A percentile compares a stretch with the other conserved stretches of the same genome.
These are phyloP conservation scores for Chlorella sp. DNA, from an alignment of 139 green algal species.

Conservation along the genomic window DNA sequence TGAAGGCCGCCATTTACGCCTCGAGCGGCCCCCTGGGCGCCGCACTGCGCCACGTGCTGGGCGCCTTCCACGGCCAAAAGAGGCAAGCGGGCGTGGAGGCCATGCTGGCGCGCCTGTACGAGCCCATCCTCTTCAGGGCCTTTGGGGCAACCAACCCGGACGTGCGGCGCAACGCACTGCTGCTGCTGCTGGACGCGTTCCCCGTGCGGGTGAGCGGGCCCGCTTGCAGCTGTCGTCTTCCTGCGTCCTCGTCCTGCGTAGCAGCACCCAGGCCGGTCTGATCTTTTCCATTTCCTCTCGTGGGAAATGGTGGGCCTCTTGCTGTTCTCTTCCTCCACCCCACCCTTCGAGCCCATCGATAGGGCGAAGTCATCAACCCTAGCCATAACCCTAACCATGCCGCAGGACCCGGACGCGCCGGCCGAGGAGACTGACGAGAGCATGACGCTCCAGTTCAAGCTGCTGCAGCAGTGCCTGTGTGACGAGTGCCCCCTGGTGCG, in stretches of 20 bases:
- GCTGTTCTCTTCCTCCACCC: too few relatives aligned
- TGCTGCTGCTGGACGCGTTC: slow-evolving; percentile 70
- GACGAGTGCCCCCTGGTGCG: slow-evolving; percentile 63
- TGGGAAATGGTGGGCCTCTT: too few relatives aligned
- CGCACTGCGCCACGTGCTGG: slow-evolving; percentile 53
- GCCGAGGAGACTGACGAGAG: slow-evolving; percentile 56
- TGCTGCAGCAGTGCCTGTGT: slow-evolving; percentile 33
- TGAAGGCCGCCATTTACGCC: slow-evolving; percentile 54
- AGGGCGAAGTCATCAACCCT: too few relatives aligned
- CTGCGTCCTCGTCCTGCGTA: too few relatives aligned
- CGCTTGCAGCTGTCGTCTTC: too few relatives aligned
- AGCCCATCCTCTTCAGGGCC: slow-evolving; percentile 61
- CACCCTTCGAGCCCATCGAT: too few relatives aligned
- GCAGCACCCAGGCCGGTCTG: neutral
- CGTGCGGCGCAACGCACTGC: slow-evolving; percentile 68
- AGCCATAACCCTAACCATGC: neutral
- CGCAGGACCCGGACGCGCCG: slow-evolving; percentile 47
- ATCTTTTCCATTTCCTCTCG: neutral
- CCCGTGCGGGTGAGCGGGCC: slow-evolving; percentile 51
- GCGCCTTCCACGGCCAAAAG: slow-evolving; percentile 57
- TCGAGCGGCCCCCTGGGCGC: slow-evolving; percentile 44
- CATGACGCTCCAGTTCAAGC: slow-evolving; percentile 50
- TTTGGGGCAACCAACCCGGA: slow-evolving; percentile 61
- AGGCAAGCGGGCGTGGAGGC: slow-evolving; percentile 40
- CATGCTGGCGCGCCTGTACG: slow-evolving; percentile 72